phyloP scores from a whole-genome alignment of 164 flowering plant species.

The Chloranthus sessilifolius region DNA sequence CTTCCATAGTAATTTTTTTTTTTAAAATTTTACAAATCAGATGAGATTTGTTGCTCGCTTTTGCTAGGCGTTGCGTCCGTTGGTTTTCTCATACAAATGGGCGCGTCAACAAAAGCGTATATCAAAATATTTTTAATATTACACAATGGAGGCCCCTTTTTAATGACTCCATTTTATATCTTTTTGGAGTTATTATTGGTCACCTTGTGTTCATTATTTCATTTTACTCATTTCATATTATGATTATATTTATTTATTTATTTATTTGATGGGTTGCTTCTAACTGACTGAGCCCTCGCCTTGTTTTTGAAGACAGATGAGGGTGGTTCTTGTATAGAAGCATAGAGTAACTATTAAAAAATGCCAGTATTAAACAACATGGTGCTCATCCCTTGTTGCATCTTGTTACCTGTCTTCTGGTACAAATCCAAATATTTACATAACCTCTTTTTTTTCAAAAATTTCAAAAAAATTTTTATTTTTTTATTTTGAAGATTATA shows the following conservation, averaged over 20 bases:
- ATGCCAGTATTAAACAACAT: constrained; percentile 15
- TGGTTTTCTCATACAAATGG: background rate
- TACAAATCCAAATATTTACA: too few relatives aligned
- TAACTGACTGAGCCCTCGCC: background rate
- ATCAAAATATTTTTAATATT: background rate
- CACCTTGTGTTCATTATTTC: constrained; percentile 4
- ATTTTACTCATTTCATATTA: background rate
- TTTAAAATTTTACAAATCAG: background rate
- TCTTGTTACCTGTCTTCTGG: constrained; percentile 17
- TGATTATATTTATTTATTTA: background rate
- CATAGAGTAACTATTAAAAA: constrained; percentile 1
- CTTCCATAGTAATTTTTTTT: background rate
- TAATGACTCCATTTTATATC: background rate
- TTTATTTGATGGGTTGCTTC: background rate
- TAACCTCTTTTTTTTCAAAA: too few relatives aligned
- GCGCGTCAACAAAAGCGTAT: constrained; percentile 15
- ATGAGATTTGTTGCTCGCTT: constrained; percentile 6
- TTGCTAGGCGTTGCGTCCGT: constrained; percentile 19
- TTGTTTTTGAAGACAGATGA: background rate
- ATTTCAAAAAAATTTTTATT: too few relatives aligned
- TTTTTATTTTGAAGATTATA: too few relatives aligned
- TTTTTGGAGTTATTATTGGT: background rate
- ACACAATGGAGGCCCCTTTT: constrained; percentile 3
- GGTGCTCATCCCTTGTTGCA: constrained; percentile 4
- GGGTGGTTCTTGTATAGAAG: constrained; percentile 6